phyloP scores from a whole-genome alignment of 2,329 filamentous ascomycete species.

The Cryoendolithus antarcticus region DNA sequence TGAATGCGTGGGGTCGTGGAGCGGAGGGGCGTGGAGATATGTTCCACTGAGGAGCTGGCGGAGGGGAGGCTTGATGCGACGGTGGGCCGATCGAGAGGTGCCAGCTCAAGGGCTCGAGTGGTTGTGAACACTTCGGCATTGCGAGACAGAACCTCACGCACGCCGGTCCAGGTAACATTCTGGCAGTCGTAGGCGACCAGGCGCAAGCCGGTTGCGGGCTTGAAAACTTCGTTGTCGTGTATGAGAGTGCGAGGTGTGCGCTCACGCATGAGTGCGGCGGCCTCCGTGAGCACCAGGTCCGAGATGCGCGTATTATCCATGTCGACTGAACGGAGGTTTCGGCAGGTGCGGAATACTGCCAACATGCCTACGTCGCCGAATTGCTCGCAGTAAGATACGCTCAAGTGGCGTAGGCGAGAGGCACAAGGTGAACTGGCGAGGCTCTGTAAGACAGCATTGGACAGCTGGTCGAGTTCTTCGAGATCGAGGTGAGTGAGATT shows the following conservation, averaged over 20 bases:
- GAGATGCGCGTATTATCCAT: slow-evolving; percentile 90
- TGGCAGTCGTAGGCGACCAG: slow-evolving; percentile 83
- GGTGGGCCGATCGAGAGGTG: slow-evolving; percentile 13
- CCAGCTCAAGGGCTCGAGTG: slow-evolving; percentile 13
- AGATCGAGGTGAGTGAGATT: slow-evolving; percentile 75
- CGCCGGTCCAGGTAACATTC: slow-evolving; percentile 83
- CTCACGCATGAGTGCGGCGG: slow-evolving; percentile 61
- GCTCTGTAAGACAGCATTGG: slow-evolving; percentile 60
- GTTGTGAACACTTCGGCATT: slow-evolving; percentile 64
- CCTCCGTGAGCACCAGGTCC: slow-evolving; percentile 73
- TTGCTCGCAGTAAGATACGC: slow-evolving; percentile 78
- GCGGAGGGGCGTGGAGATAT: slow-evolving; percentile 6
- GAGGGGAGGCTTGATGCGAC: slow-evolving; percentile 13
- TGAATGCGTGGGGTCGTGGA: slow-evolving; percentile 13
- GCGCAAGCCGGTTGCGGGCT: slow-evolving; percentile 47
- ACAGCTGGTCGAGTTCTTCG: slow-evolving; percentile 69
- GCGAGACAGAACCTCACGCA: slow-evolving; percentile 72
- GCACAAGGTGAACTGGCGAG: slow-evolving; percentile 68
- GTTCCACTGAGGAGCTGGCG: slow-evolving; percentile 15
- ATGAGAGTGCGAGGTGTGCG: slow-evolving; percentile 30
- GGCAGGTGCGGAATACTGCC: slow-evolving; percentile 65
- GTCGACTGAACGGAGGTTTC: slow-evolving; percentile 56
- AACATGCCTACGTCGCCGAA: slow-evolving; percentile 75
- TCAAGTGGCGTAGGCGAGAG: slow-evolving; percentile 60
- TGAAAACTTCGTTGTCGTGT: slow-evolving; percentile 27